Percentiles rank a stretch among this genome's conserved stretches.
phyloP scores from a whole-genome alignment of 2,329 filamentous ascomycete species.

The Aspergillus candidus region DNA sequence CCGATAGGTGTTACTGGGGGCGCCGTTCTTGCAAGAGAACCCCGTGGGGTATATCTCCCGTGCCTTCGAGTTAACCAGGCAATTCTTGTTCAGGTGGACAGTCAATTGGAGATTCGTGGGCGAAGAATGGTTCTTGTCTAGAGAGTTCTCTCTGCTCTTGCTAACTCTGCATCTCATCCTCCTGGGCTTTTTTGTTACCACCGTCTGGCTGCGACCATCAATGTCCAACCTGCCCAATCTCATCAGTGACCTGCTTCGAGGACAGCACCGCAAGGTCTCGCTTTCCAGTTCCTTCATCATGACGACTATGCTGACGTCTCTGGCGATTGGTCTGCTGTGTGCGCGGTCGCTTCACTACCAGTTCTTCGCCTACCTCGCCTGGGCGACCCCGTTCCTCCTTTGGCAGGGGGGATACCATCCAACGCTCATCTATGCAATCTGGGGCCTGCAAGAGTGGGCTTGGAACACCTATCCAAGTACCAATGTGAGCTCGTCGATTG shows the following conservation, averaged over 20 bases:
- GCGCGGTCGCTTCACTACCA: constrained; percentile 90
- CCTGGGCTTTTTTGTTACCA: constrained; percentile 60
- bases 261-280: constrained; percentile 50
- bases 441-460: constrained; percentile 78
- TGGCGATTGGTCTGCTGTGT: constrained; percentile 74
- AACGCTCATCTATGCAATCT: constrained; percentile 60
- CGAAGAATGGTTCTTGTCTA: constrained; percentile 71
- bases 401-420: constrained; percentile 71
- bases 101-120: constrained; percentile 98
- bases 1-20: constrained; percentile 47
- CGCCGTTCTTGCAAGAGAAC: constrained; percentile 63
- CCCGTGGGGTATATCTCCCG: constrained; percentile 66
- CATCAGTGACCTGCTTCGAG: constrained; percentile 44
- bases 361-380: constrained; percentile 87
- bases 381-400: constrained; percentile 79
- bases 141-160: constrained; percentile 60
- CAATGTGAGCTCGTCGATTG: constrained; percentile 55
- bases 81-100: constrained; percentile 96
- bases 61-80: constrained; percentile 84
- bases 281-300: constrained; percentile 68
- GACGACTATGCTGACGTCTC: constrained; percentile 69
- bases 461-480: constrained; percentile 95
- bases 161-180: constrained; percentile 60
- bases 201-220: constrained; percentile 67
- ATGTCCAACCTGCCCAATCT: constrained; percentile 54